phyloP scores from a whole-genome alignment of 192 early-diverging fungal genomes.

The Coemansia sp. region DNA sequence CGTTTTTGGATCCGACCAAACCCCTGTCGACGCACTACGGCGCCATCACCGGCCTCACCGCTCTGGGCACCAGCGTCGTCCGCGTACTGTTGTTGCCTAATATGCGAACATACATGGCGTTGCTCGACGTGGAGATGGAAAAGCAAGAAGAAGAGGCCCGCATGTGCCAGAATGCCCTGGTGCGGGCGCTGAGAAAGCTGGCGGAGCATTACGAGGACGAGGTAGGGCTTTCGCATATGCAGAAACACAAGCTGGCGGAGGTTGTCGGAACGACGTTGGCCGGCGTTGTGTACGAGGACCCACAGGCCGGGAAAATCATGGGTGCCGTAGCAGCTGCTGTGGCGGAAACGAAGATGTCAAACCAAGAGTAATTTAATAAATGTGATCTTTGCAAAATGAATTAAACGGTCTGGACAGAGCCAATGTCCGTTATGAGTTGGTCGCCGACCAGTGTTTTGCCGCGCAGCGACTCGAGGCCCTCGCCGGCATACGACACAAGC shows the following conservation, averaged over 20 bases:
- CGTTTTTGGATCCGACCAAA: slow-evolving; percentile 86
- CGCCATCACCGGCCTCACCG: slow-evolving; percentile 74
- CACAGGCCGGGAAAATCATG: slow-evolving; percentile 30
- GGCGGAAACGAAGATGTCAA: slow-evolving; percentile 8
- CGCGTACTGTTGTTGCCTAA: slow-evolving; percentile 74
- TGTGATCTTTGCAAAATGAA: slow-evolving; percentile 3
- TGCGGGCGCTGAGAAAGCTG: slow-evolving; percentile 28
- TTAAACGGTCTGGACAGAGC: slow-evolving; percentile 28
- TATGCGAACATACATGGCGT: slow-evolving; percentile 63
- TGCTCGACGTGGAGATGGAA: slow-evolving; percentile 50
- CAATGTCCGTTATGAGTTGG: slow-evolving; percentile 34
- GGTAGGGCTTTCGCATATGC: slow-evolving; percentile 19
- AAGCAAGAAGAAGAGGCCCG: slow-evolving; percentile 40
- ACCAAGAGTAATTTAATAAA: background rate
- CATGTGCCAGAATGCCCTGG: slow-evolving; percentile 35
- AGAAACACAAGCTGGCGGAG: slow-evolving; percentile 28
- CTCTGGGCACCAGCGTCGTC: slow-evolving; percentile 78
- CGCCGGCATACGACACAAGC: slow-evolving; percentile 88
- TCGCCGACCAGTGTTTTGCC: slow-evolving; percentile 59
- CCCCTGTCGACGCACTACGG: slow-evolving; percentile 86
- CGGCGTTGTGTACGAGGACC: slow-evolving; percentile 35
- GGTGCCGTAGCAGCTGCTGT: slow-evolving; percentile 30
- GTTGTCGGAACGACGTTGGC: slow-evolving; percentile 42
- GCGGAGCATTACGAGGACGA: slow-evolving; percentile 8
- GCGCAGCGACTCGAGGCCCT: slow-evolving; percentile 78